Evolutionary conservation across 805 yeast species (phyloP).

Genomic region (Sugiyamaella americana): DNA sequence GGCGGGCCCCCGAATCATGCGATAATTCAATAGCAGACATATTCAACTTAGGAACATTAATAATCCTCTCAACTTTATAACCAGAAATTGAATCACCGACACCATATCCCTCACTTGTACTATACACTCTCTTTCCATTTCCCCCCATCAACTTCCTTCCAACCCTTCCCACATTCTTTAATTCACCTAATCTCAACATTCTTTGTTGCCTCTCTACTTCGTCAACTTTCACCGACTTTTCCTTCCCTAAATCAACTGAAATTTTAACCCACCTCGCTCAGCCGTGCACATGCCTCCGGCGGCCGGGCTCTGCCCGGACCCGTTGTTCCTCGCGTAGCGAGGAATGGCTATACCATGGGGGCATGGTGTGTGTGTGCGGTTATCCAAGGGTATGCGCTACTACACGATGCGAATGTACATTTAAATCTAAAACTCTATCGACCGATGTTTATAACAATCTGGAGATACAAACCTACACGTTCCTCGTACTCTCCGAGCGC

Average conservation of each 20-base stretch:
- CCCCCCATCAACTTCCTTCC: neutral
- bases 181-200: neutral
- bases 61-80: slow-evolving; percentile 55
- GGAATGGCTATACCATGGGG: neutral
- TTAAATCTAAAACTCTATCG: no score
- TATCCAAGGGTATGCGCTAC: no score
- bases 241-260: neutral
- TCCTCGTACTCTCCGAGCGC: neutral
- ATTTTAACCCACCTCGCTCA: neutral
- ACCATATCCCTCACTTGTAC: neutral
- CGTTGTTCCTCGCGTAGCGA: neutral
- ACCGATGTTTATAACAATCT: no score
- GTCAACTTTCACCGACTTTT: neutral
- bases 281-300: neutral
- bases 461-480: no score
- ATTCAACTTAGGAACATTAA: slow-evolving; percentile 74
- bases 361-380: no score
- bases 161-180: no score
- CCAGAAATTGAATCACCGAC: slow-evolving; percentile 37
- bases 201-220: neutral
- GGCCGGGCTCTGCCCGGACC: neutral
- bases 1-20: slow-evolving; percentile 73
- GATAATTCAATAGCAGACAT: slow-evolving; percentile 67
- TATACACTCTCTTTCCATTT: neutral
- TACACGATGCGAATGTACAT: no score